phyloP scores from a whole-genome alignment of 2,329 filamentous ascomycete species.

The Daldinia sp. region DNA sequence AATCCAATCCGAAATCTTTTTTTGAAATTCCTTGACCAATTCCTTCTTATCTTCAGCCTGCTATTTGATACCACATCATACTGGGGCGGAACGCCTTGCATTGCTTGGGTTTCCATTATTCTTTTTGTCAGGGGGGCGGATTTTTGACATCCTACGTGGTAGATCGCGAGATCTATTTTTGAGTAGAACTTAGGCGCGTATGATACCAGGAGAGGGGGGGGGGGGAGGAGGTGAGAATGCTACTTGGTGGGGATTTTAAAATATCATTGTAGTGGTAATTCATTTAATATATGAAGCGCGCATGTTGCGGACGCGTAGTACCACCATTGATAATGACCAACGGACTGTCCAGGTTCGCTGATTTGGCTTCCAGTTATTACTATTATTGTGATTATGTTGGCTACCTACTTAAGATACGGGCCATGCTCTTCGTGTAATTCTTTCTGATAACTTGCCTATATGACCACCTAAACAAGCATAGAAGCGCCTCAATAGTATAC shows the following conservation, averaged over 20 bases:
- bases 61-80: conserved; percentile 28
- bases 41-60: conserved; percentile 18
- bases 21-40: conserved; percentile 13
- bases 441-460: background rate
- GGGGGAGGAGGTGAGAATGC: conserved; percentile 1
- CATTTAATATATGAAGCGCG: conserved; percentile 36
- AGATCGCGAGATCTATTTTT: conserved; percentile 14
- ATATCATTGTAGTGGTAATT: conserved; percentile 34
- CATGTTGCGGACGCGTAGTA: conserved; percentile 18
- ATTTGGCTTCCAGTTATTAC: background rate
- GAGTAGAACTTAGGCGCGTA: conserved; percentile 25
- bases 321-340: conserved; percentile 10
- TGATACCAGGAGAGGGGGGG: conserved; percentile 31
- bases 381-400: background rate
- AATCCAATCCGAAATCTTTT: background rate
- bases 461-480: background rate
- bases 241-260: conserved; percentile 1
- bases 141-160: conserved; percentile 17
- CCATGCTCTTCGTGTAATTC: background rate
- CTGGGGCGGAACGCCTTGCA: conserved; percentile 10
- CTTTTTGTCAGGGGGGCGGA: background rate
- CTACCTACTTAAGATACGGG: background rate
- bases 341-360: background rate
- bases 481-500: background rate
- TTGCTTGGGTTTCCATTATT: conserved; percentile 15